Evolutionary conservation across 768 basidiomycete species (phyloP), one percentile per base, ranked within the genome.

Genomic region (Trametes punicea): DNA sequence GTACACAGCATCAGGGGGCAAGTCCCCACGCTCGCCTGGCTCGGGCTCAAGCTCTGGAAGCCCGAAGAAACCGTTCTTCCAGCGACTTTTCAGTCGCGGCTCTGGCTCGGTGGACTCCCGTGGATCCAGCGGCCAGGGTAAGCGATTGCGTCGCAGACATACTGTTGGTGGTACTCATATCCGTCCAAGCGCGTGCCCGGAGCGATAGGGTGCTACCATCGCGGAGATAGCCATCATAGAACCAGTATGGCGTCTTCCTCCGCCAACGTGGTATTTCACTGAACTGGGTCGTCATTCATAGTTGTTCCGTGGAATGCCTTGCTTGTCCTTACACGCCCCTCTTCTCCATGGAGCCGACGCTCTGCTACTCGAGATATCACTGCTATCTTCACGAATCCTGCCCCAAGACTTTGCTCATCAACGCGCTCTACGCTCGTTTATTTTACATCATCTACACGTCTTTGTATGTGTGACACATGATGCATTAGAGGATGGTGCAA

Each of bases 51-150:
- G 56, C 34, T 38, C 49, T 23, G 45, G 33, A 9, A 71, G 70
- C 34, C 60, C 69, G 49, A 83, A 77, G 71, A 83, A 80, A 59
- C 80, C 81, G 30, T 81, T 88, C 61, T 80, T 87, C 65, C 79
- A 80, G 65, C 78, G 85, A 50, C 67, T 88, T 8, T 80, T 86
- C 61, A 74, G 73, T 50, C 53, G 59, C 45, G 57, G 57, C 59
- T 60, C 62, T 40, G 52, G 54, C 41, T 63, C 62, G 56, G 51
- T 60, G 56, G 62, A 63, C 47, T 62, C 61, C 23, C 54, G 61
- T 29, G 61, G 57, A 41, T 59, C 54, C 47, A 53, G 55, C 54
- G 53, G 59, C 44, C 50, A 57, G 63, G 60, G 63, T 61, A 64
- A 41, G 21, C 36, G n/a, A 38, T 20, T 41, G 9, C 39, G 39